Evolutionary conservation across 129 eudicot genomes (phyloP).

Genomic region (Chrysanthemum makinoi): DNA sequence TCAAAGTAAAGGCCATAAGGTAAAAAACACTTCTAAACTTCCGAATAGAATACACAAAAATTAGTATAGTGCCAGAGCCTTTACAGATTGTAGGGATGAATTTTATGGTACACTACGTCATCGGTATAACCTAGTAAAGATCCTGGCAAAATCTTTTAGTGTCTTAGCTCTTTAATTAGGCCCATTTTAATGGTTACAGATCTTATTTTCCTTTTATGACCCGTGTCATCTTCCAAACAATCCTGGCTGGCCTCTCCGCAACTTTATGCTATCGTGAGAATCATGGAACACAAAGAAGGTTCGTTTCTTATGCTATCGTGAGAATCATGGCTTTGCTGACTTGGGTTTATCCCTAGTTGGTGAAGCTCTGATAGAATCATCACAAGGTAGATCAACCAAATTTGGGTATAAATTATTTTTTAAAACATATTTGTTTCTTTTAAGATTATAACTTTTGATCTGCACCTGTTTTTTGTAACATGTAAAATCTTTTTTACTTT

Average conservation of each 20-base stretch:
- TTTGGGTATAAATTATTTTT: conserved; percentile 34
- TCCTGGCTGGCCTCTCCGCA: conserved; percentile 98
- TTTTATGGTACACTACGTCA: no score
- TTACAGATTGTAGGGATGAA: no score
- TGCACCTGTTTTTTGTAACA: conserved; percentile 12
- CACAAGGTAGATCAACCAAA: conserved; percentile 64
- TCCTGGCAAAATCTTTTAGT: no score
- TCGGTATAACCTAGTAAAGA: no score
- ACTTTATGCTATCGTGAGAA: no score
- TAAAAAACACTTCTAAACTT: not conserved
- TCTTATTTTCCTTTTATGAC: conserved; percentile 81
- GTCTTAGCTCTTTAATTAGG: no score
- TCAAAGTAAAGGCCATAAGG: conserved; percentile 64
- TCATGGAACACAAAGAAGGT: conserved; percentile 66
- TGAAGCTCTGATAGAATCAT: conserved; percentile 60
- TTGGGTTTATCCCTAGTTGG: conserved; percentile 71
- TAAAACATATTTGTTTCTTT: not conserved
- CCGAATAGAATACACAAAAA: not conserved
- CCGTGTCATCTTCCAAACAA: conserved; percentile 78
- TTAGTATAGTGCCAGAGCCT: not conserved
- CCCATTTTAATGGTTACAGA: conserved; percentile 40
- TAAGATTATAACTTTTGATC: conserved; percentile 2
- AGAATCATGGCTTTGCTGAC: conserved; percentile 87
- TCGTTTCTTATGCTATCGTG: conserved; percentile 80
- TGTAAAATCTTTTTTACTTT: conserved; percentile 14